Base-by-base conservation (phyloP, 176 grass and related monocot species). In the Cenchrus americanus region DNA sequence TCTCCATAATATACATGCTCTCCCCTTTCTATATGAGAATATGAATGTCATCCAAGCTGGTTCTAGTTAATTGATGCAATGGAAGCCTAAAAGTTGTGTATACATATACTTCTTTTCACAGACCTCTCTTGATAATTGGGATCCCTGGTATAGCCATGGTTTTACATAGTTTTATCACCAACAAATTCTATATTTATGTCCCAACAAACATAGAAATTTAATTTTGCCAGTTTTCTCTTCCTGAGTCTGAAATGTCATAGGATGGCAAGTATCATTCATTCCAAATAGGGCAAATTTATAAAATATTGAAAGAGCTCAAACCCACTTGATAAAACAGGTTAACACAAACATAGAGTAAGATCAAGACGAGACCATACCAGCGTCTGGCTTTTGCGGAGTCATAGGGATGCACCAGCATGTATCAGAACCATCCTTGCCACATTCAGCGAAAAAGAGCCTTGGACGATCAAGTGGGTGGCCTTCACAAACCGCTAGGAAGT, bases 361-460 rank as follows among this genome's bases (percentile, higher is more conserved):
- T 34, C 8, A 22, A 58, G 19, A n/a, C 7, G 63, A 26, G 12
- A 48, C 14, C 59, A 63, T 78, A 78, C 76, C 59, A 32, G 76
- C 58, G 5, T 78, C 76, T 63, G 34, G 74, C 8, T 76, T 8
- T 5, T 48, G 76, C 0, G 4, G 59, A 19, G 3, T 62, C 41
- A 78, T 2, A 27, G 76, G 75, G 41, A 63, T 9, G 12, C 59
- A 78, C 76, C 41, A 78, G 30, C 55, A 58, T 1, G 40, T 47
- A 47, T 63, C 22, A 5, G 7, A 14, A 18, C 42, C 58, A 32
- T 78, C 10, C 14, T 78, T 78, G 42, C 42, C 42, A 19, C 42
- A 78, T 30, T 78, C 76, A 63, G 76, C 76, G 61, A 78, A 78
- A 65, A 81, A 81, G 21, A 81, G 34, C 8, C 4, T 43, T 18